Evolutionary conservation across 2,329 filamentous ascomycete genomes (phyloP), one percentile per base, ranked within the genome.

Genomic region (Emmonsia crescens): DNA sequence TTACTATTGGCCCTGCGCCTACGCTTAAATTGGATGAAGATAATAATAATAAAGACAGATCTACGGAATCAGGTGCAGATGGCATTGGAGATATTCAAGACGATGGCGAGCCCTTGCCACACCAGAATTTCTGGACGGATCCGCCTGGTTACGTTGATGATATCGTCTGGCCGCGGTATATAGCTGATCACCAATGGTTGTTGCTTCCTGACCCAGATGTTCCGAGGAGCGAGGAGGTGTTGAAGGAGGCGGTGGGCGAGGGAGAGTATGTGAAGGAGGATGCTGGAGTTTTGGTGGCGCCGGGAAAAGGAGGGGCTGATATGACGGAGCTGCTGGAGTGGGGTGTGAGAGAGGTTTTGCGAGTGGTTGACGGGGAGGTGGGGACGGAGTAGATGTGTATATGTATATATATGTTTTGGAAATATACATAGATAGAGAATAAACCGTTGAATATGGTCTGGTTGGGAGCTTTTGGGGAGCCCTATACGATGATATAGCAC

Each of bases 161-260:
- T 72, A 83, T 99, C 60, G 94, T 99, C 4, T 99, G 94, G 94
- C 93, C 93, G 3, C 93, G 96, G 69, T 97, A 96, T 74, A 89
- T 89, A 3, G 80, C 83, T 60, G 85, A 91, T 68, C 92, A 97
- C 76, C 78, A 79, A 27, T 96, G 89, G 81, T 78, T 99, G 73
- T 94, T 96, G 71, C 75, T 86, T 65, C 76, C 78, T 8, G 87
- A 84, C 0, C 51, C 68, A 74, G 64, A 42, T 1, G 29, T 46
- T 16, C 48, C 55, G 19, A 60, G 58, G 14, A 62, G 66, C 61
- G 33, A 62, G 3, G 68, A 67, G 6, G 72, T 74, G 60, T 59
- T 74, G 56, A 64, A 72, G 48, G 66, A 60, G 59, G 67, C 65
- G 38, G 71, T 70, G 33, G 72, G 70, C 5, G 72, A 73, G 65